These are phyloP conservation scores for Lobulomyces angularis DNA, from an alignment of 192 early-diverging fungal genomes.

Conservation along the genomic window DNA sequence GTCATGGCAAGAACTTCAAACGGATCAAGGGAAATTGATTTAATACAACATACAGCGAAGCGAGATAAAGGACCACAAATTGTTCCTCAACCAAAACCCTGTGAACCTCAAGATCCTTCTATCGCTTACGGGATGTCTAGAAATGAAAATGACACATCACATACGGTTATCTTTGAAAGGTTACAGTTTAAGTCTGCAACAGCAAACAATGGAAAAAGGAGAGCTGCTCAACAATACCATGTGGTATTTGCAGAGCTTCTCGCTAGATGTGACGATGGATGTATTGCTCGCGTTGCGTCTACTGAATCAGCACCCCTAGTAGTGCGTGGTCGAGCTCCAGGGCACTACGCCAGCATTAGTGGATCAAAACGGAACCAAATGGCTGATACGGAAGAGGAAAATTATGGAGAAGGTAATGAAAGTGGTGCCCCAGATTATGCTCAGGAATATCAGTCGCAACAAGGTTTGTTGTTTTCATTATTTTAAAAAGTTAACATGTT, in stretches of 20 bases:
- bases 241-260: conserved; percentile 67
- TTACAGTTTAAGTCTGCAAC: conserved; percentile 96
- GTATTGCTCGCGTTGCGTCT: conserved; percentile 45
- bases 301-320: conserved; percentile 70
- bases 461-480: no score
- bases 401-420: no score
- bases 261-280: conserved; percentile 53
- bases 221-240: conserved; percentile 92
- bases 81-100: conserved; percentile 26
- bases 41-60: conserved; percentile 81
- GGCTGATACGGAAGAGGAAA: no score
- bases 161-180: conserved; percentile 66
- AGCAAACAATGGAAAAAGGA: conserved; percentile 85
- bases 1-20: conserved; percentile 63
- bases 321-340: conserved; percentile 85
- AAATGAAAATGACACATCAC: not conserved
- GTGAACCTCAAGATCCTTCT: conserved; percentile 1
- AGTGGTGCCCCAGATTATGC: no score
- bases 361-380: no score
- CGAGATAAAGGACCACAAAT: conserved; percentile 86
- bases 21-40: conserved; percentile 62
- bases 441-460: no score
- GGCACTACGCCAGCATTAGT: conserved; percentile 87
- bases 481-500: no score
- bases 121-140: conserved; percentile 3